Conservation (phyloP, 129 eudicot species). For the Flaveria robusta region DNA sequence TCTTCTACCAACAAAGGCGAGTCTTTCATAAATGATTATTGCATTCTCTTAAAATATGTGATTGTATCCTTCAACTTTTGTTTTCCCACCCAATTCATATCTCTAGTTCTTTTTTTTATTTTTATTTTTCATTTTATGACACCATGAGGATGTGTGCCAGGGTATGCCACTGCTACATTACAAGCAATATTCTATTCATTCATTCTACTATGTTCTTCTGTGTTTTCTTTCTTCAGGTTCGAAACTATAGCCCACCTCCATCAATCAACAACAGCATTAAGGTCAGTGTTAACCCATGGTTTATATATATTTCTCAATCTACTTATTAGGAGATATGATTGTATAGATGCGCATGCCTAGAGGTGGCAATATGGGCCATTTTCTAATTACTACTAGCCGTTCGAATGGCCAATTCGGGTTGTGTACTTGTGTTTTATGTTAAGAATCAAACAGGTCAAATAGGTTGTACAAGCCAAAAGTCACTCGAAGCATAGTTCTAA, state of each 20-base stretch:
- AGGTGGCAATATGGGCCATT: neutral
- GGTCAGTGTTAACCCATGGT: constrained; percentile 45
- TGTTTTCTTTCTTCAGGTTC: constrained; percentile 50
- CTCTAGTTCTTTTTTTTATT: no score
- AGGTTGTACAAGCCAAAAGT: neutral
- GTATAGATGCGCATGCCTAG: constrained; percentile 4
- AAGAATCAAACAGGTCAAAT: neutral
- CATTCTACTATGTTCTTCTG: constrained; percentile 14
- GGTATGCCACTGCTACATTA: neutral
- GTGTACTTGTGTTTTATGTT: neutral
- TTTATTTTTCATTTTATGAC: neutral
- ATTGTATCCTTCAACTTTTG: neutral
- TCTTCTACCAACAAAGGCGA: neutral
- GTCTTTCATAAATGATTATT: neutral
- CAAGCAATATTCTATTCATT: neutral
- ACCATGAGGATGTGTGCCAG: neutral
- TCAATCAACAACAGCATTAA: constrained; percentile 88
- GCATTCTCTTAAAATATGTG: neutral
- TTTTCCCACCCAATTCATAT: neutral
- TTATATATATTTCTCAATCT: neutral
- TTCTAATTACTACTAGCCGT: neutral
- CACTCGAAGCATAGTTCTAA: neutral
- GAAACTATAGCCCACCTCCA: constrained; percentile 78
- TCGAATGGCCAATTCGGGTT: neutral
- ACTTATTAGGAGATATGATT: constrained; percentile 6